Evolutionary conservation across 768 basidiomycete genomes (phyloP).

Genomic region (Tulasnella sp.): DNA sequence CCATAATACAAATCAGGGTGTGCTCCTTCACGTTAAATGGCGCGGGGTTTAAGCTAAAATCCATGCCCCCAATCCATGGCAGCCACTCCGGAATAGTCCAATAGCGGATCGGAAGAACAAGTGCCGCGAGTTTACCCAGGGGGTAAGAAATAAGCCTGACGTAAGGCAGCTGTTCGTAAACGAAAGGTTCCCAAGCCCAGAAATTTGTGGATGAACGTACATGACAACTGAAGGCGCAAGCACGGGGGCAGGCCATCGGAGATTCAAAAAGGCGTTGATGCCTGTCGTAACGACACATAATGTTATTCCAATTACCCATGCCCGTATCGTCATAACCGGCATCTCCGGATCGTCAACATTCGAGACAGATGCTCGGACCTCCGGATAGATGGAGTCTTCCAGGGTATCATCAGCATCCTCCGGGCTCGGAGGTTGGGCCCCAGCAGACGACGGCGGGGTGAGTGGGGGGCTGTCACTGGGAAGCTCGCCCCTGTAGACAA

Average conservation of each 20-base stretch:
- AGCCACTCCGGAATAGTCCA: conserved; percentile 47
- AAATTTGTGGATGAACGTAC: conserved; percentile 48
- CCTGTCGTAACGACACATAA: conserved; percentile 55
- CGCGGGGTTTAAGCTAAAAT: conserved; percentile 83
- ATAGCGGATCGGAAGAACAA: conserved; percentile 72
- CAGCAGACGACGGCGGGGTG: not conserved
- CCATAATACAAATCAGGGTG: conserved; percentile 87
- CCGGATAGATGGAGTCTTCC: conserved; percentile 94
- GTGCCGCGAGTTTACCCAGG: conserved; percentile 81
- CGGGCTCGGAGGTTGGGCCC: not conserved
- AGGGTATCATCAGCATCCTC: not conserved
- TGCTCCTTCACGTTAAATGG: conserved; percentile 99
- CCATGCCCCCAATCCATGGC: conserved; percentile 44
- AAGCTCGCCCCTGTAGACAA: not conserved
- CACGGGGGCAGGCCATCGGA: conserved; percentile 81
- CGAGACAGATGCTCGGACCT: conserved; percentile 92
- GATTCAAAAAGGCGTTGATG: conserved; percentile 91
- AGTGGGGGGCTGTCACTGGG: not conserved
- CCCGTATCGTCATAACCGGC: conserved; percentile 94
- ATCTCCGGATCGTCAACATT: conserved; percentile 98
- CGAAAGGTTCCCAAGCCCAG: not conserved
- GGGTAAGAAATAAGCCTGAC: conserved; percentile 83
- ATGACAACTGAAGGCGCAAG: conserved; percentile 80
- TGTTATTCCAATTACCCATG: conserved; percentile 65
- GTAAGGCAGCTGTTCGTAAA: conserved; percentile 29